These are phyloP conservation scores for Chrysanthemum seticuspe DNA, from an alignment of 129 eudicot species.

Conservation along the genomic window DNA sequence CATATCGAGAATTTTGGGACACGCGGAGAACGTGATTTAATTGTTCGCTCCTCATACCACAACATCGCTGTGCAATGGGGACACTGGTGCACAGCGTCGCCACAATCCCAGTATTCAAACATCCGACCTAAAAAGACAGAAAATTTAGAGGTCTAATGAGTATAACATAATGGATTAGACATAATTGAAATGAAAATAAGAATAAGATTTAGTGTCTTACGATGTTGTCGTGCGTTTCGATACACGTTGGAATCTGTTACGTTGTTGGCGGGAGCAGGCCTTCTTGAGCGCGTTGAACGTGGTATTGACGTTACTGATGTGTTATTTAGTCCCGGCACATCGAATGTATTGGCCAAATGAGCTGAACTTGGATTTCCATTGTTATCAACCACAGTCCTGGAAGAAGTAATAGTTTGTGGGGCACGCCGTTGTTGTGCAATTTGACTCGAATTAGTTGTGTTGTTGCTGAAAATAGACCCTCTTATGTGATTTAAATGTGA, in stretches of 20 bases:
- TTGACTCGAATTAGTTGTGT: too few species aligned
- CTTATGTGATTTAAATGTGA: too few species aligned
- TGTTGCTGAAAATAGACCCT: too few species aligned
- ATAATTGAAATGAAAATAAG: background rate
- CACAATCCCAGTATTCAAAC: background rate
- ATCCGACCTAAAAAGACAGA: background rate
- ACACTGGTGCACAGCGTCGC: background rate
- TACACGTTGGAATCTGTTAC: background rate
- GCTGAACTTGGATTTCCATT: too few species aligned
- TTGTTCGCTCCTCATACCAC: background rate
- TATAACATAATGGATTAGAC: background rate
- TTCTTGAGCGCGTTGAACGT: too few species aligned
- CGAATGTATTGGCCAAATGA: too few species aligned
- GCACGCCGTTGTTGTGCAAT: too few species aligned
- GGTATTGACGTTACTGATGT: too few species aligned
- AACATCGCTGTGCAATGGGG: background rate
- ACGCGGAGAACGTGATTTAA: background rate
- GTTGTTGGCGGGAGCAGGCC: too few species aligned
- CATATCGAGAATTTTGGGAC: background rate
- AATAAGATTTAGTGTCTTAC: background rate
- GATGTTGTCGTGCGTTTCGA: background rate
- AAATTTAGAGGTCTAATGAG: background rate
- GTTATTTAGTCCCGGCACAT: too few species aligned
- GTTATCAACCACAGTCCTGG: too few species aligned
- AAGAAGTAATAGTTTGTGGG: too few species aligned